Evolutionary conservation across 306 rosid genomes (phyloP).

Genomic region (Hippophae gyantsensis): DNA sequence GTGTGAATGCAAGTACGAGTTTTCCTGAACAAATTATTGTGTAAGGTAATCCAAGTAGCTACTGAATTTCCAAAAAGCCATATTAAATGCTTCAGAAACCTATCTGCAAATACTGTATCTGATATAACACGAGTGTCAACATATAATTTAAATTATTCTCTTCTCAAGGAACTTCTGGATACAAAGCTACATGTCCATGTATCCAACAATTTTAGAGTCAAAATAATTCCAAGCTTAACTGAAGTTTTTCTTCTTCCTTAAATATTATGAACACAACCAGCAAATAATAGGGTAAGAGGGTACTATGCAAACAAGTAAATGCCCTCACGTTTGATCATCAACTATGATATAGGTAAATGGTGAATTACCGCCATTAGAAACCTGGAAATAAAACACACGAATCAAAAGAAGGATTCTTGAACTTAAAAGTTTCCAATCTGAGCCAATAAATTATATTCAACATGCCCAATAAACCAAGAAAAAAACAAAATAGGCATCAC

Average conservation of each 20-base stretch:
- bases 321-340: slow-evolving; percentile 74
- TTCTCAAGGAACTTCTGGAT: background rate
- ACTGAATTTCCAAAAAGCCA: slow-evolving; percentile 9
- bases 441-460: no score
- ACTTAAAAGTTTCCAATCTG: no score
- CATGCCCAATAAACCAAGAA: no score
- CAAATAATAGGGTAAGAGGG: slow-evolving; percentile 5
- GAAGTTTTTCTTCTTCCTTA: no score
- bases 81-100: no score
- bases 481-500: no score
- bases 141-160: no score
- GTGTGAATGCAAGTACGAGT: slow-evolving; percentile 80
- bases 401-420: slow-evolving; percentile 2
- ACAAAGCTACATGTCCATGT: background rate
- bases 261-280: no score
- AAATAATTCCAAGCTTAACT: no score
- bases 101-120: no score
- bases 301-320: slow-evolving; percentile 3
- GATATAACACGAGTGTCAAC: no score
- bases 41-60: slow-evolving; percentile 17
- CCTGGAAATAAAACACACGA: slow-evolving; percentile 41
- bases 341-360: slow-evolving; percentile 83
- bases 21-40: slow-evolving; percentile 40
- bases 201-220: no score
- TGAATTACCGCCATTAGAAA: slow-evolving; percentile 71